Evolutionary conservation across 2,329 filamentous ascomycete species (phyloP), one percentile per base, ranked within the genome.

Genomic region (Calonectria crousiana): DNA sequence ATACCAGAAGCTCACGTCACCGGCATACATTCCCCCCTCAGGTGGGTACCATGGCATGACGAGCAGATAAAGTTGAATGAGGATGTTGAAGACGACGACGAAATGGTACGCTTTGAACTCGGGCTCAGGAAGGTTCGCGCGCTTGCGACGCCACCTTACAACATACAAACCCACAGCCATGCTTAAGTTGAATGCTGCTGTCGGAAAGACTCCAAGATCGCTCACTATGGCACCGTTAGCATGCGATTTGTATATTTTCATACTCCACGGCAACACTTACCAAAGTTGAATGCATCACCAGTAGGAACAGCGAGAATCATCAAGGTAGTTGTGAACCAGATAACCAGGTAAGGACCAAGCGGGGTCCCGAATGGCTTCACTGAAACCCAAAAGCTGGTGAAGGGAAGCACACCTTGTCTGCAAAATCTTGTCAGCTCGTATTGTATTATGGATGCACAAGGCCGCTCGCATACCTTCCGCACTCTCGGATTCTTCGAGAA

Each of bases 41-140:
- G 92, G 93, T 1, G 92, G 92, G 75, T 92, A 92, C 92, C 92
- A 94, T 0, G 92, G 92, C 86, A 93, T 93, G 38, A 91, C 87
- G 6, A 94, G 84, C 56, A 93, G 84, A 75, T 91, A 93, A 0
- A 71, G 62, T 41, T 71, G 69, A n/a, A 71, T 71, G 10, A 58
- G 38, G 36, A 71, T 71, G 38, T 71, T 71, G 69, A 71, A 71
- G 32, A 71, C 51, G 38, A 71, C 52, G 14, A 71, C 69, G 10
- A 58, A 26, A 23, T 71, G 62, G 30, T 66, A 71, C 2, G 69
- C 62, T 51, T 71, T 71, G 51, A 71, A 71, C 52, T 71, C 69
- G 10, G 69, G 69, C 18, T 71, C 69, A 13, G 69, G 69, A 13
- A 71, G 69, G 5, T 60, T 60, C 28, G 69, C 69, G n/a, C 44